Conservation (phyloP, 2,329 filamentous ascomycete genomes). For the Calonectria pauciramosa region DNA sequence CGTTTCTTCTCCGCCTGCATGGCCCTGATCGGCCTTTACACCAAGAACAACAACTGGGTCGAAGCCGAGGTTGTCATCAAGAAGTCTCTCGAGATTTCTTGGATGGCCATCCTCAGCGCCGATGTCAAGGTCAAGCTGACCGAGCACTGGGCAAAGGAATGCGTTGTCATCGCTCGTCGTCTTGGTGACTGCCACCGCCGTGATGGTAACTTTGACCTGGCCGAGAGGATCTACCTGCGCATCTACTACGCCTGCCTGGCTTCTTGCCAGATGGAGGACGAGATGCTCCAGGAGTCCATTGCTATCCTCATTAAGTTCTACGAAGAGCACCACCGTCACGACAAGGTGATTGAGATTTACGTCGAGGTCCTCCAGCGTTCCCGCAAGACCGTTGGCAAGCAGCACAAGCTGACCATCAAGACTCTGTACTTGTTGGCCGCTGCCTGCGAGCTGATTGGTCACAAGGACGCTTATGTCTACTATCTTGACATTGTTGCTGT, state of each 20-base stretch:
- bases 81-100: slow-evolving; percentile 54
- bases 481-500: slow-evolving; percentile 54
- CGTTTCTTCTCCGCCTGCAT: slow-evolving; percentile 53
- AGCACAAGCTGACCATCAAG: slow-evolving; percentile 52
- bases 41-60: slow-evolving; percentile 49
- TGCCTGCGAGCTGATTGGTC: slow-evolving; percentile 42
- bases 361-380: slow-evolving; percentile 51
- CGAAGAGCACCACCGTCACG: slow-evolving; percentile 53
- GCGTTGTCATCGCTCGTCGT: slow-evolving; percentile 49
- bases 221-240: slow-evolving; percentile 54
- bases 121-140: slow-evolving; percentile 48
- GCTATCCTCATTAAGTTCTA: slow-evolving; percentile 50
- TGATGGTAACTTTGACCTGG: slow-evolving; percentile 53
- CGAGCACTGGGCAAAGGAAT: slow-evolving; percentile 50
- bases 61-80: slow-evolving; percentile 53
- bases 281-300: slow-evolving; percentile 46
- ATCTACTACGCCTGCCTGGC: slow-evolving; percentile 52
- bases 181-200: slow-evolving; percentile 53
- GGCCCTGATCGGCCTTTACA: slow-evolving; percentile 51
- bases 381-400: slow-evolving; percentile 38
- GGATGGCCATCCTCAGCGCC: slow-evolving; percentile 52
- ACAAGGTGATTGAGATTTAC: slow-evolving; percentile 54
- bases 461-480: slow-evolving; percentile 51
- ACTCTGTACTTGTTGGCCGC: slow-evolving; percentile 47
- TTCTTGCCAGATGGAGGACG: slow-evolving; percentile 49